Conservation (phyloP, 2,329 filamentous ascomycete genomes). For the Leptographium wingfieldii region DNA sequence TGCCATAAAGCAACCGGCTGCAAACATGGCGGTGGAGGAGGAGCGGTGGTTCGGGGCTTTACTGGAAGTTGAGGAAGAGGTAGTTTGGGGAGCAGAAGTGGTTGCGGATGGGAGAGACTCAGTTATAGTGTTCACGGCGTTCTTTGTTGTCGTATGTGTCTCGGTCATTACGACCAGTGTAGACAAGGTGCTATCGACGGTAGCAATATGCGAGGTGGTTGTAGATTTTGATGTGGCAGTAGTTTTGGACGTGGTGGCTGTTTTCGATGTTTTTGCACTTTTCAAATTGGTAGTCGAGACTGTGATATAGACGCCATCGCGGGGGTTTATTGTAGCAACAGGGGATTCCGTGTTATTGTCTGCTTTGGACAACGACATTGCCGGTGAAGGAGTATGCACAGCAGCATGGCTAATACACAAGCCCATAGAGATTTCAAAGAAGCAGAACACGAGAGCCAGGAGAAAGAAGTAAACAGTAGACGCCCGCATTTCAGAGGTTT, state of each 20-base stretch:
- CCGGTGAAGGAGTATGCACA: background rate
- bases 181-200: background rate
- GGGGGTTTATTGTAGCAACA: background rate
- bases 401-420: background rate
- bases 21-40: background rate
- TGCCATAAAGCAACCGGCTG: constrained; percentile 1
- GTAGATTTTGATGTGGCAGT: background rate
- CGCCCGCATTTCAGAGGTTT: background rate
- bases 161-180: background rate
- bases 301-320: background rate
- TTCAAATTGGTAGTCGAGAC: background rate
- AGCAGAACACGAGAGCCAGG: background rate
- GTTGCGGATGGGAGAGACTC: background rate
- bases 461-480: background rate
- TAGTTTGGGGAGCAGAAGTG: background rate
- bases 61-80: background rate
- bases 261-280: background rate
- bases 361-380: background rate
- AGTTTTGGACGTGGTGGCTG: background rate
- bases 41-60: background rate
- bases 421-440: background rate
- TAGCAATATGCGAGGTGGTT: background rate
- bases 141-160: background rate
- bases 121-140: background rate
- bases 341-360: background rate